Evolutionary conservation across 192 early-diverging fungal species (phyloP), one percentile per base, ranked within the genome.

Genomic region (Chytriomyces sp.): DNA sequence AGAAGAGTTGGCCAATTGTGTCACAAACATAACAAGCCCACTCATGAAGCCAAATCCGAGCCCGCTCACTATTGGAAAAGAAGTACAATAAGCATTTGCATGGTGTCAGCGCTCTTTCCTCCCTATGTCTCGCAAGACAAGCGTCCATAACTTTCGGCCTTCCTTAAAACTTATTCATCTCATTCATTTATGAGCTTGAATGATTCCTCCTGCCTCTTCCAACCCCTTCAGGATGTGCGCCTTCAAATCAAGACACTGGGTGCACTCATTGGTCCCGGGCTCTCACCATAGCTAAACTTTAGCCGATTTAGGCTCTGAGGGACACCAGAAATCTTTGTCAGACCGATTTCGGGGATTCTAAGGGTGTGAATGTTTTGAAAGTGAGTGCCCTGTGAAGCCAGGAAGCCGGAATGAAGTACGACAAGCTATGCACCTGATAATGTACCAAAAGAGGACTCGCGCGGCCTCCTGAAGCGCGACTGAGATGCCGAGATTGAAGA

Each of bases 11-110:
- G 88, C 85, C 19, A 93, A 75, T 33, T 82, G 74, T 8, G 91
- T 78, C 10, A 91, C 82, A 56, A 88, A 93, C 5, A 85, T 85
- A n/a, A 91, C 82, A 28, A 91, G 75, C 5, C 85, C 88, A 54
- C 79, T 89, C 82, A 90, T 91, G 26, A 91, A 39, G 12, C 92
- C 92, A 72, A 91, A 92, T 3, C 92, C 91, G 38, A 86, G 77
- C 39, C 91, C 91, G 55, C 79, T 75, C 2, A 83, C 89, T 90
- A 69, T 37, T 33, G 12, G 34, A 10, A 41, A 30, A 56, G 28
- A 32, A 31, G 25, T 19, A 32, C 22, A 52, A n/a, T 17, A 36
- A 26, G 12, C 41, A 57, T 25, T 5, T 12, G 41, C 22, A 52
- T 0, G 44, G 17, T n/a, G 44, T n/a, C n/a, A n/a, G n/a, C n/a